Evolutionary conservation across 2,329 filamentous ascomycete species (phyloP), one percentile per base, ranked within the genome.

Genomic region (Penicillium sp.): DNA sequence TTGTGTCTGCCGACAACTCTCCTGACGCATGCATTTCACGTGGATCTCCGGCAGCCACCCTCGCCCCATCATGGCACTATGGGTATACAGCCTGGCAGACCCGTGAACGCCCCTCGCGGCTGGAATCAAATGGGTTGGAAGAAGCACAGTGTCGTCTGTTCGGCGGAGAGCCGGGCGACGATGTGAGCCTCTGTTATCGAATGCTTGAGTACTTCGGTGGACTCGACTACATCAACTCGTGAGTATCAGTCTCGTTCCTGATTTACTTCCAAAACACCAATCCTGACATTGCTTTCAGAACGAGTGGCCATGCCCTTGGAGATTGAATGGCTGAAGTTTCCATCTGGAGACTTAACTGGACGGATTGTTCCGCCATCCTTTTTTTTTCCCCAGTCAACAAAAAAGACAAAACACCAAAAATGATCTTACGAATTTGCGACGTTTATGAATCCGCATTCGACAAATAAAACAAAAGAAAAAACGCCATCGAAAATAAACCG

Each of bases 181-280:
- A 79, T 59, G 65, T 74, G 59, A 71, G 63, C 55, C 72, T 81
- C 43, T 80, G 78, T 66, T 77, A 77, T 64, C 75, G 75, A 55
- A 81, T 81, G 79, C 71, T 80, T 59, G 78, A 80, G 63, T 79
- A 78, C 56, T 81, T 81, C 57, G 77, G 71, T 64, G 76, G 76
- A 54, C 74, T 81, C 63, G 78, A 81, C 62, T 81, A 78, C 67
- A 77, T 81, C 59, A 69, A 80, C 57, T 67, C 71, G 71, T 76
- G 64, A 75, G 71, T 73, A 45, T 42, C 35, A 33, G 45, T n/a
- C 48, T 61, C 15, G 40, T 33, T 33, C 13, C 42, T 10, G 9
- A 25, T 37, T 25, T 7, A 35, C 29, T 15, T 35, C 4, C 4
- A 38, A 63, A 59, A 33, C 55, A 57, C 33, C 57, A 63, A 50